Evolutionary conservation across 495 filamentous ascomycete genomes (phyloP).

Genomic region (Aspergillus funiculosus): DNA sequence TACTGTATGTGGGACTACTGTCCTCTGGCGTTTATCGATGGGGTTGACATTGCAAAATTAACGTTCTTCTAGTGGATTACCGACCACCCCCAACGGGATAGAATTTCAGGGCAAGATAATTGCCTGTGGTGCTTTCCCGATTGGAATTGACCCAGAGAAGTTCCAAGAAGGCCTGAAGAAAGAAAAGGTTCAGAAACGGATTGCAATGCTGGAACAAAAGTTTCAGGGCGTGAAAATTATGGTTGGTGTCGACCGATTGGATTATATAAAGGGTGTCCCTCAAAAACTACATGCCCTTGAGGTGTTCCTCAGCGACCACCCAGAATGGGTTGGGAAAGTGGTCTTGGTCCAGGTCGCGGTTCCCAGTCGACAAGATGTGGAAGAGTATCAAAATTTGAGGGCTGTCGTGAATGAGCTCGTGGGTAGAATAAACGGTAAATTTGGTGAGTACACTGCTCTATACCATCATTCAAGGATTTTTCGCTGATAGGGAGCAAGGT

Average conservation of each 20-base stretch:
- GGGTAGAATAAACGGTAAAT: slow-evolving; percentile 89
- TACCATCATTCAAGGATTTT: background rate
- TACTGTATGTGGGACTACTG: slow-evolving; percentile 56
- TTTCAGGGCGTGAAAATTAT: slow-evolving; percentile 96
- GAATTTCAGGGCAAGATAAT: slow-evolving; percentile 79
- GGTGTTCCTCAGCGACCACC: slow-evolving; percentile 92
- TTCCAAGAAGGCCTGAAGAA: slow-evolving; percentile 84
- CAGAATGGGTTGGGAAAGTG: slow-evolving; percentile 98
- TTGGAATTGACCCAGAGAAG: slow-evolving; percentile 95
- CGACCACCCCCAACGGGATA: slow-evolving; percentile 83
- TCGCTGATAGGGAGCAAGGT: slow-evolving; percentile 40
- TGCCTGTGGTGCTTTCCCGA: slow-evolving; percentile 88
- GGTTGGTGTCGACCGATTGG: slow-evolving; percentile 90
- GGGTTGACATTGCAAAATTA: background rate
- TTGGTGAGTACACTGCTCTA: slow-evolving; percentile 47
- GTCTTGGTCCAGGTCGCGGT: slow-evolving; percentile 95
- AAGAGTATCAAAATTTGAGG: slow-evolving; percentile 93
- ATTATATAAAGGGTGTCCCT: slow-evolving; percentile 97
- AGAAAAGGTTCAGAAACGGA: slow-evolving; percentile 78
- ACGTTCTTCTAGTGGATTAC: slow-evolving; percentile 49
- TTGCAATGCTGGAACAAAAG: slow-evolving; percentile 76
- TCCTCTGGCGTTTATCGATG: background rate
- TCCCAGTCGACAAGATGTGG: slow-evolving; percentile 87
- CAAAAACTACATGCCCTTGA: slow-evolving; percentile 95
- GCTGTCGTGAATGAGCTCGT: slow-evolving; percentile 93